These are phyloP conservation scores for Stephania yunnanensis DNA, from an alignment of 164 flowering plant species.

Conservation along the genomic window DNA sequence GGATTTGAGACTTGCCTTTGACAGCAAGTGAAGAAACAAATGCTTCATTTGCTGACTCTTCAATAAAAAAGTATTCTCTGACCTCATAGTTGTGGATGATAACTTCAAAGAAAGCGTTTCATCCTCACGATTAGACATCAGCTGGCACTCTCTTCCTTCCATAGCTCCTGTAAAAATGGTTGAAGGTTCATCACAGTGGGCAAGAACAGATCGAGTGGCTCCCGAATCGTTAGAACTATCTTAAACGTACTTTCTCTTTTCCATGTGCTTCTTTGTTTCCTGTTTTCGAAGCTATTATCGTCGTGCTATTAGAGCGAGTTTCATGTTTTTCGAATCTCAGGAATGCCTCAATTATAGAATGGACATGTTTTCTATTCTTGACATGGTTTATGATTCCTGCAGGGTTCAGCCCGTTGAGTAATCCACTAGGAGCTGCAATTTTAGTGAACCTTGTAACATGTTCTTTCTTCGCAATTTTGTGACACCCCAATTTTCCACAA, in stretches of 20 bases:
- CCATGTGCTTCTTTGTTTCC: conserved; percentile 24
- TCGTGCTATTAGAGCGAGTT: conserved; percentile 21
- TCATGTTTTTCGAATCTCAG: conserved; percentile 56
- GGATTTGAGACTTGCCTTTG: conserved; percentile 68
- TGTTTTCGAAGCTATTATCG: conserved; percentile 17
- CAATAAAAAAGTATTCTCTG: conserved; percentile 40
- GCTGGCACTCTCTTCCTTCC: conserved; percentile 14
- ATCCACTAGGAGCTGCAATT: conserved; percentile 92
- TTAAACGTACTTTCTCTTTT: conserved; percentile 18
- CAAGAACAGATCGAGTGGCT: conserved; percentile 5
- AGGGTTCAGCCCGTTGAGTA: conserved; percentile 78
- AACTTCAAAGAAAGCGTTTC: conserved; percentile 33
- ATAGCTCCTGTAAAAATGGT: conserved; percentile 15
- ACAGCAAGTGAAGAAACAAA: conserved; percentile 55
- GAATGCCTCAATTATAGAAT: conserved; percentile 80
- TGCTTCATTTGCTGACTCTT: conserved; percentile 35
- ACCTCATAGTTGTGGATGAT: conserved; percentile 28
- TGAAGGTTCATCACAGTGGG: conserved; percentile 15
- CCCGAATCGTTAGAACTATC: conserved; percentile 19
- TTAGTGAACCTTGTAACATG: conserved; percentile 73
- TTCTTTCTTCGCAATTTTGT: conserved; percentile 83
- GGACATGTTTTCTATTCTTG: conserved; percentile 89
- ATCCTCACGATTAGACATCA: conserved; percentile 22
- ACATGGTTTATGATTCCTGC: conserved; percentile 96
- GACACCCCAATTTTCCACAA: too few species aligned